Percentiles rank a stretch among this genome's conserved stretches.
These are phyloP conservation scores for Solanum chilense DNA, from an alignment of 257 asterid genomes.

Conservation along the genomic window DNA sequence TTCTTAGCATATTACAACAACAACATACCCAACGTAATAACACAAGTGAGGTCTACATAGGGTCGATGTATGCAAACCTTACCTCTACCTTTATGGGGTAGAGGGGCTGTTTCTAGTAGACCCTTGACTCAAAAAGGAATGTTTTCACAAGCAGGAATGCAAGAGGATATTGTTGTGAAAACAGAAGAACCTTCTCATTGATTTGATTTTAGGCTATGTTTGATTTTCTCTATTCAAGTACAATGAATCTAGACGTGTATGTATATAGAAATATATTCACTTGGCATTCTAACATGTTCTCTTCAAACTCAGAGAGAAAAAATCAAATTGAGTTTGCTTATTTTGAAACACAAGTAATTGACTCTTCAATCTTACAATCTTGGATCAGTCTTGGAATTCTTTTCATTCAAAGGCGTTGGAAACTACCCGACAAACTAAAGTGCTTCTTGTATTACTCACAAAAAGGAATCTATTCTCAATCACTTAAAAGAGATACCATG, in stretches of 20 bases:
- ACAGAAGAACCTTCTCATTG: not conserved
- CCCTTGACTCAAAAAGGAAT: not conserved
- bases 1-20: not conserved
- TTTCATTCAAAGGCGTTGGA: not conserved
- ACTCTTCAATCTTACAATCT: not conserved
- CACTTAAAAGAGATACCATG: not conserved
- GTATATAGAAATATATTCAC: not conserved
- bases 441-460: not conserved
- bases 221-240: not conserved
- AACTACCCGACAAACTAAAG: not conserved
- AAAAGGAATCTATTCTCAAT: not conserved
- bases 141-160: not conserved
- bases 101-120: not conserved
- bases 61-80: not conserved
- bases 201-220: not conserved
- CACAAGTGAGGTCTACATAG: not conserved
- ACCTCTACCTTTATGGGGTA: not conserved
- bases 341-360: not conserved
- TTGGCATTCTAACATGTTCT: not conserved
- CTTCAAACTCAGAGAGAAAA: not conserved
- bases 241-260: not conserved
- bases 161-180: not conserved
- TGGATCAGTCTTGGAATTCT: not conserved
- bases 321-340: not conserved
- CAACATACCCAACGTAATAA: not conserved